Base-by-base conservation (phyloP, 192 early-diverging fungal species). In the Coemansia sp. region DNA sequence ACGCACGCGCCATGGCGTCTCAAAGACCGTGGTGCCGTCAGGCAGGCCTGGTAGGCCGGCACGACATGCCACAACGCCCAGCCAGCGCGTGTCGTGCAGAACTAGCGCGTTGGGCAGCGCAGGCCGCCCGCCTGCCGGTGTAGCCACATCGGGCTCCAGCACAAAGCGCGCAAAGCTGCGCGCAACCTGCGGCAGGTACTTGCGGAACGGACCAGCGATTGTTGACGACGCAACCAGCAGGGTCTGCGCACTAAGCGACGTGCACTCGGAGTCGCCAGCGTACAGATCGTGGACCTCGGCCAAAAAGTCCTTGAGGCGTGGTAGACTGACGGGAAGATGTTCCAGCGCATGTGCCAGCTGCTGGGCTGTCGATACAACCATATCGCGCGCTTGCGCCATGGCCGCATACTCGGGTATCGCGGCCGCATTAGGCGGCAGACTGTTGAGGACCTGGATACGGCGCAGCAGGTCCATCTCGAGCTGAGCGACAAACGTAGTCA, bases 301-400 rank as follows among this genome's bases (percentile, higher is more conserved):
- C 38, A 76, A 31, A 59, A 76, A 76, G 51, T 65, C 53, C 45
- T 64, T 62, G 62, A 76, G 53, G 15, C 64, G 60, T 41, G 57
- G 57, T 47, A 76, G 56, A 32, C 73, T 60, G 14, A 76, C 58
- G 4, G 73, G 73, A 41, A 76, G 66, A 12, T 69, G 54, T 58
- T 68, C 73, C 3, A 76, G 66, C 25, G 73, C 73, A 32, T 76
- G 66, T 3, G 62, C 67, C 34, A 76, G 62, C 55, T 76, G 73
- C 54, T 67, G 66, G 2, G 73, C 66, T 7, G 73, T 59, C 25
- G 62, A 53, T 31, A 69, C 45, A n/a, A 76, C 62, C 73, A 76
- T 60, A 12, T 64, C 62, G 17, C 49, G 53, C 19, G 73, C 44
- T 11, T 35, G 43, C 21, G 55, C 32, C 54, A 69, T 65, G 27